Evolutionary conservation across 495 filamentous ascomycete genomes (phyloP), one percentile per base, ranked within the genome.

Genomic region (Tuber microsphaerosporum): DNA sequence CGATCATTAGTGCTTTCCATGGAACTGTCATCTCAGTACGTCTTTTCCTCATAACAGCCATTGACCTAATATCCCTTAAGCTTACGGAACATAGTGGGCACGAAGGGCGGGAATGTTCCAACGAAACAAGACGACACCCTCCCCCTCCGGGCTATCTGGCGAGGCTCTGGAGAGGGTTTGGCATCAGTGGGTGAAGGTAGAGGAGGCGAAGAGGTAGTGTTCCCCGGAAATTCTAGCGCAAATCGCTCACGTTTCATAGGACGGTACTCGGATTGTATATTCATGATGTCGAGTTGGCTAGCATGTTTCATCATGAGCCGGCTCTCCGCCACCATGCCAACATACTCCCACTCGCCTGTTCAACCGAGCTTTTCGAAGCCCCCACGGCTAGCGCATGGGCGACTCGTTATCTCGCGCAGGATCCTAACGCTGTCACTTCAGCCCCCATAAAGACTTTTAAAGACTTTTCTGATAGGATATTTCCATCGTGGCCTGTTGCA

Each of bases 1-100:
- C 69, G 31, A 80, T 81, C 4, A 70, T 80, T 12, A 79, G 79
- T 14, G 46, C 75, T 26, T 81, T 77, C 44, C 79, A 81, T 69
- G 79, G 79, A 37, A 75, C 78, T 2, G 69, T 80, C 41, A 80
- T 81, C 73, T 61, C 79, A n/a, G 76, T 78, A 72, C 19, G 76
- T 44, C 26, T 48, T 22, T 39, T 41, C 34, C 34, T 42, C 41
- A 14, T 34, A 19, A 5, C 14, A 12, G 2, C 17, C 26, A 14
- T 65, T 65, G 56, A 31, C n/a, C n/a, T 31, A 26, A 31, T 26
- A 31, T 26, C 26, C 26, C 6, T 31, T 34, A 65, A 0, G 39
- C 37, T 42, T 26, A 34, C 44, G 46, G 61, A 31, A 73, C 0
- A 73, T 73, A 78, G 76, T 81, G 74, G 74, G 78, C 78, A 34